Evolutionary conservation across 257 asterid genomes (phyloP), one percentile per base, ranked within the genome.

Genomic region (Primulina eburnea): DNA sequence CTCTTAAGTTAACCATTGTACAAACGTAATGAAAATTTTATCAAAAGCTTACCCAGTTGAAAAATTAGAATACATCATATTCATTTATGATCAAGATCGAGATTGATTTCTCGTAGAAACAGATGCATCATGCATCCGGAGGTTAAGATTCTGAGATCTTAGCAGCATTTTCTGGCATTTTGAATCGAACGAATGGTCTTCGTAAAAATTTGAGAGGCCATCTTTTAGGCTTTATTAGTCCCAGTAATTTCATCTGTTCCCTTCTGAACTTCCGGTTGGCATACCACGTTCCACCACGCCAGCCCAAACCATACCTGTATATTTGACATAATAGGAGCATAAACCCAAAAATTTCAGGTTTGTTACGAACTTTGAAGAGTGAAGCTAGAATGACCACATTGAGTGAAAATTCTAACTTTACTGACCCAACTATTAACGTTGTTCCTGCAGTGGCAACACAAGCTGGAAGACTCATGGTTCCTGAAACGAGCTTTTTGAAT

Each of bases 371-470:
- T 57, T 28, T 18, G 28, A 60, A 34, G 35, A 69, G 14, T 64
- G 57, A 18, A 69, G 40, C 21, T 4, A 74, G 56, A 37, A 62
- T 65, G 33, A 24, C 43, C 26, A 56, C 6, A 10, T 40, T 40
- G 52, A 63, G 35, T 37, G 50, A 40, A 62, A 37, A 53, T 3
- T 65, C 43, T 16, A n/a, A 7, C 33, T 56, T 32, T 37, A 82
- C 96, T 73, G 32, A 92, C 97, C 98, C 98, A 21, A 92, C 71
- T 68, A 88, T 71, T 65, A 92, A 82, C 67, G 89, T 79, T 33
- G 98, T 92, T 74, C 98, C 98, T 70, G 96, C 98, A 70, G 98
- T 88, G 56, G 98, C 98, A 74, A 84, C 80, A 80, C 90, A 84
- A 74, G 96, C 88, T 5, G 97, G 95, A 70, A 90, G 57, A 78